A percentile compares a stretch with the other conserved stretches of the same genome.
phyloP scores from a whole-genome alignment of 768 basidiomycete species.

The Aureoboletus auriporus region DNA sequence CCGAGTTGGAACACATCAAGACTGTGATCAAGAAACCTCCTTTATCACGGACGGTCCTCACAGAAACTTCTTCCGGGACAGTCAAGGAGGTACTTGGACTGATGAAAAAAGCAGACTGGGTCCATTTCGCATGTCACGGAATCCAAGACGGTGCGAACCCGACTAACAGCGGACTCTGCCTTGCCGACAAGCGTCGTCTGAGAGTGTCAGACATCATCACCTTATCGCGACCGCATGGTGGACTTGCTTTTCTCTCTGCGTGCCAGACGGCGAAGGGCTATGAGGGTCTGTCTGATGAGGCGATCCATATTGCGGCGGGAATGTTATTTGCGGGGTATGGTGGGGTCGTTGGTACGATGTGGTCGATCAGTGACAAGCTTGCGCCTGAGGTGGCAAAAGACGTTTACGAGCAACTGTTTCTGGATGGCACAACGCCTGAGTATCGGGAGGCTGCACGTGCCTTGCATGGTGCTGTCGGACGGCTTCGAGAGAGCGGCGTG shows the following conservation, averaged over 20 bases:
- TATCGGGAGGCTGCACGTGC: constrained; percentile 1
- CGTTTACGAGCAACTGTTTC: constrained; percentile 25
- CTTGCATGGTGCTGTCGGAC: background rate
- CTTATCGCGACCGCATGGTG: constrained; percentile 10
- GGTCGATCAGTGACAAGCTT: constrained; percentile 37
- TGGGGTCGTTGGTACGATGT: constrained; percentile 42
- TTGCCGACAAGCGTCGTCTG: constrained; percentile 7
- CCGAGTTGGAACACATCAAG: constrained; percentile 19
- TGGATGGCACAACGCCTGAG: background rate
- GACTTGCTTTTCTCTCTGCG: constrained; percentile 44
- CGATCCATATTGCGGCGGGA: constrained; percentile 40
- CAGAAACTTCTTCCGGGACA: background rate
- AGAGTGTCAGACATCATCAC: constrained; percentile 5
- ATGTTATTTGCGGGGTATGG: constrained; percentile 33
- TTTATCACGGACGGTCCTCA: background rate
- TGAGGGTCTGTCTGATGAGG: constrained; percentile 32
- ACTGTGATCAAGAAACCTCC: background rate
- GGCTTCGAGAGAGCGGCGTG: background rate
- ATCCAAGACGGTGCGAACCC: constrained; percentile 18
- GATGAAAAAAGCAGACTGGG: constrained; percentile 3
- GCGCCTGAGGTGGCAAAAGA: constrained; percentile 30
- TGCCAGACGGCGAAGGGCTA: constrained; percentile 41
- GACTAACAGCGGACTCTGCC: constrained; percentile 18
- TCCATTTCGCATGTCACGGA: constrained; percentile 33
- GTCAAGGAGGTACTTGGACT: background rate